phyloP scores from a whole-genome alignment of 2,329 filamentous ascomycete species.

The Fusarium dimerum region DNA sequence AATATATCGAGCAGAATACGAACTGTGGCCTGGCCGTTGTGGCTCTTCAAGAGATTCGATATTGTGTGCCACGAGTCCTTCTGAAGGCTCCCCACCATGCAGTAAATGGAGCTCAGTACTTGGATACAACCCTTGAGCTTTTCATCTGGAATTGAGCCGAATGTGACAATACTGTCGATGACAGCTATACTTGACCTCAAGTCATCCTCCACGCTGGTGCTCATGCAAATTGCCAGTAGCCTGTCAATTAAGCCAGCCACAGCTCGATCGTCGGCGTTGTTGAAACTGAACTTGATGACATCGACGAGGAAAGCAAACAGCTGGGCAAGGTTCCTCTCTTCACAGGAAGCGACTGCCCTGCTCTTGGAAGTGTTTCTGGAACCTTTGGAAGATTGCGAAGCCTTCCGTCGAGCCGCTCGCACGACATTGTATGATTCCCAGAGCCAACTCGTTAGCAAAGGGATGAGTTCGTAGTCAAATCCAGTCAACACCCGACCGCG shows the following conservation, averaged over 20 bases:
- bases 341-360: slow-evolving; percentile 42
- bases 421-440: slow-evolving; percentile 55
- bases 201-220: slow-evolving; percentile 65
- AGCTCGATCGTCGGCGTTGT: slow-evolving; percentile 63
- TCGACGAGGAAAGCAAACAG: slow-evolving; percentile 68
- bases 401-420: slow-evolving; percentile 52
- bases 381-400: slow-evolving; percentile 34
- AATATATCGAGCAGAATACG: slow-evolving; percentile 65
- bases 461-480: slow-evolving; percentile 68
- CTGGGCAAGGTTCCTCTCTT: slow-evolving; percentile 63
- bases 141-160: slow-evolving; percentile 65
- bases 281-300: slow-evolving; percentile 75
- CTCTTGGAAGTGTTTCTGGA: slow-evolving; percentile 40
- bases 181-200: slow-evolving; percentile 67
- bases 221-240: slow-evolving; percentile 67
- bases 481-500: slow-evolving; percentile 63
- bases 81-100: slow-evolving; percentile 60
- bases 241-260: slow-evolving; percentile 62
- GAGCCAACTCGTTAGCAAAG: slow-evolving; percentile 63
- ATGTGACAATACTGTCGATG: slow-evolving; percentile 71
- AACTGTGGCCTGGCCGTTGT: slow-evolving; percentile 70
- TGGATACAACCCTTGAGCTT: slow-evolving; percentile 68
- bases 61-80: slow-evolving; percentile 71
- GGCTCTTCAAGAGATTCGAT: slow-evolving; percentile 70
- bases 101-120: slow-evolving; percentile 72